A percentile compares a stretch with the other conserved stretches of the same genome.
phyloP scores from a whole-genome alignment of 2,329 filamentous ascomycete species.

The Parafenestella ontariensis region DNA sequence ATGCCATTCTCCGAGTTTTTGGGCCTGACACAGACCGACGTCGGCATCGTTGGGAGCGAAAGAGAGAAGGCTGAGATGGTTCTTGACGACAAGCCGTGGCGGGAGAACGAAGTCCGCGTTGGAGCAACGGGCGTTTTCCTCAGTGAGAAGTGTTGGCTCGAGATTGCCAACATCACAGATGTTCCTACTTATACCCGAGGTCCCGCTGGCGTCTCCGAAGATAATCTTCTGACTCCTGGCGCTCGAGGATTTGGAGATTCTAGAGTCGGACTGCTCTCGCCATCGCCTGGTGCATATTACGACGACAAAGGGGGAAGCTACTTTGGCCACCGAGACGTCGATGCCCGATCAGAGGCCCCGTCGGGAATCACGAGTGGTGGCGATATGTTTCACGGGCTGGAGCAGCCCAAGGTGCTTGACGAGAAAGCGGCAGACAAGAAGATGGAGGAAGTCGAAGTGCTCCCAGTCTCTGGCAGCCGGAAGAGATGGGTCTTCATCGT shows the following conservation, averaged over 20 bases:
- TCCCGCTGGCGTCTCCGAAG: slow-evolving; percentile 40
- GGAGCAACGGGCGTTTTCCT: slow-evolving; percentile 94
- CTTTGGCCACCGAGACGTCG: slow-evolving; percentile 79
- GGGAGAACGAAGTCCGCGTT: slow-evolving; percentile 85
- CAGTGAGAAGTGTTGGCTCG: slow-evolving; percentile 94
- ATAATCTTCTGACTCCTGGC: slow-evolving; percentile 63
- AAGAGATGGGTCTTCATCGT: slow-evolving; percentile 91
- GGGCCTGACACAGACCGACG: slow-evolving; percentile 83
- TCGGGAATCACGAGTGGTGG: slow-evolving; percentile 83
- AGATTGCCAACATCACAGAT: slow-evolving; percentile 76
- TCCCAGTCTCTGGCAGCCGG: slow-evolving; percentile 76
- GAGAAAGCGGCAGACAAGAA: slow-evolving; percentile 93
- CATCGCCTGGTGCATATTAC: slow-evolving; percentile 67
- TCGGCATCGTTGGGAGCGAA: slow-evolving; percentile 87
- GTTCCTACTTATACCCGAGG: slow-evolving; percentile 56
- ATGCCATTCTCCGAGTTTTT: slow-evolving; percentile 95
- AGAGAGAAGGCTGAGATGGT: slow-evolving; percentile 88
- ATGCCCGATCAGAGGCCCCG: slow-evolving; percentile 89
- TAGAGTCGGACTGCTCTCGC: slow-evolving; percentile 62
- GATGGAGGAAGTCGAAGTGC: slow-evolving; percentile 88
- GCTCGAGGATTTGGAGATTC: slow-evolving; percentile 64
- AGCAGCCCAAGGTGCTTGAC: slow-evolving; percentile 91
- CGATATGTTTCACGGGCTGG: slow-evolving; percentile 98
- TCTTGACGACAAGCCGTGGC: slow-evolving; percentile 93
- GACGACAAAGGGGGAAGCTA: slow-evolving; percentile 83